A percentile compares a stretch with the other conserved stretches of the same genome.
Conservation (phyloP, 352 stramenopile genomes). For the Plasmopara halstedii region DNA sequence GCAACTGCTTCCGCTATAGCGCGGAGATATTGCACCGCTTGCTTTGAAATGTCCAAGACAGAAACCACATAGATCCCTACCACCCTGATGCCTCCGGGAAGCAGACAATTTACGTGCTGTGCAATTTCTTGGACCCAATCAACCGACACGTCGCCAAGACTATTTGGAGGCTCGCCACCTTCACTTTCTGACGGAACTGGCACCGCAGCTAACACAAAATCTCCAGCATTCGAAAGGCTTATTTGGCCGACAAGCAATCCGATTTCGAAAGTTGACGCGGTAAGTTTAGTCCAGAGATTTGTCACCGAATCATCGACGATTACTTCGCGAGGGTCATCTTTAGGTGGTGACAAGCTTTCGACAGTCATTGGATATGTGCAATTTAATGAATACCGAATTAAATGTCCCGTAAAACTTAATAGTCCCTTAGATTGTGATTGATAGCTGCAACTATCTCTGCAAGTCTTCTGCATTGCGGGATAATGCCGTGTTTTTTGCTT, state of each 20-base stretch:
- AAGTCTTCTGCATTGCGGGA: too few species aligned
- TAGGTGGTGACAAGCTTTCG: neutral
- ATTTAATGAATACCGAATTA: too few species aligned
- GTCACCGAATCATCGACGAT: slow-evolving; percentile 23
- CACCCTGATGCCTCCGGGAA: slow-evolving; percentile 48
- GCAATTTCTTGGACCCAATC: slow-evolving; percentile 62
- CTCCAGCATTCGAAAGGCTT: slow-evolving; percentile 20
- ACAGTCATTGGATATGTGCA: too few species aligned
- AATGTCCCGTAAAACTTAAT: too few species aligned
- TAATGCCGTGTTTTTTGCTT: too few species aligned
- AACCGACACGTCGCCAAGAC: slow-evolving; percentile 46
- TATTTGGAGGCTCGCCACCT: slow-evolving; percentile 16
- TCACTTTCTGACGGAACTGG: slow-evolving; percentile 44
- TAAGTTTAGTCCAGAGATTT: slow-evolving; percentile 13
- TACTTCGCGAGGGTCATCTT: slow-evolving; percentile 7
- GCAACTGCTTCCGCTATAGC: slow-evolving; percentile 31
- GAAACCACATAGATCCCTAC: slow-evolving; percentile 56
- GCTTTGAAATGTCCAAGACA: slow-evolving; percentile 18
- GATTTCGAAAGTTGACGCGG: slow-evolving; percentile 35
- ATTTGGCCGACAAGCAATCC: slow-evolving; percentile 55
- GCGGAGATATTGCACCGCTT: slow-evolving; percentile 45
- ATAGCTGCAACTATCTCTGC: too few species aligned
- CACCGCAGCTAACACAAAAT: slow-evolving; percentile 42
- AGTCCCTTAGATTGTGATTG: too few species aligned
- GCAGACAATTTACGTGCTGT: slow-evolving; percentile 58